phyloP scores from a whole-genome alignment of 2,329 filamentous ascomycete genomes.

The Neonectria punicea region DNA sequence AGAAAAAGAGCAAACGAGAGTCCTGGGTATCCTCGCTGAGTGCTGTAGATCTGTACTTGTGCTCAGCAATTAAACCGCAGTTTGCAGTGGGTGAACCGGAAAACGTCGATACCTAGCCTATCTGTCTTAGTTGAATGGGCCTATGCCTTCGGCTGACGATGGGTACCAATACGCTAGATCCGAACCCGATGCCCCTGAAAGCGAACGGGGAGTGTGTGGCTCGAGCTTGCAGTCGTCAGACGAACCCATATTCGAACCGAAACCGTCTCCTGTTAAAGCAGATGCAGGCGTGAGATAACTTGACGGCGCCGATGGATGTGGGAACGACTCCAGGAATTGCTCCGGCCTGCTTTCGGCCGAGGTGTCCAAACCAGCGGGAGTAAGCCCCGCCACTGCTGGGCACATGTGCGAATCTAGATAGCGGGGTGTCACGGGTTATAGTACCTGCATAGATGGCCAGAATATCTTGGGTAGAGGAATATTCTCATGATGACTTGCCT shows the following conservation, averaged over 20 bases:
- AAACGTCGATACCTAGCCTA: not conserved
- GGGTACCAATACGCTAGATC: not conserved
- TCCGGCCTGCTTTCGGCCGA: not conserved
- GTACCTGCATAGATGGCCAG: not conserved
- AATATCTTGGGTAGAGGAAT: not conserved
- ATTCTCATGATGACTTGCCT: conserved; percentile 23
- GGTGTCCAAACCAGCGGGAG: not conserved
- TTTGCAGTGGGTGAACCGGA: not conserved
- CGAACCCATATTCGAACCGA: not conserved
- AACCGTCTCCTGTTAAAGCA: not conserved
- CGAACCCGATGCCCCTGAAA: not conserved
- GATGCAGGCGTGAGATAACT: not conserved
- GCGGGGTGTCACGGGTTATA: not conserved
- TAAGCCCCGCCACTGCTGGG: not conserved
- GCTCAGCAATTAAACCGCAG: not conserved
- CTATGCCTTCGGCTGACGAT: not conserved
- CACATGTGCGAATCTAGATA: conserved; percentile 2
- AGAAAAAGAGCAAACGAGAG: not conserved
- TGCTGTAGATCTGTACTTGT: not conserved
- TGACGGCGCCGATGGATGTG: not conserved
- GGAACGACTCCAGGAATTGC: not conserved
- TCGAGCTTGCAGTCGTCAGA: not conserved
- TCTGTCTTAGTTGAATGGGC: not conserved
- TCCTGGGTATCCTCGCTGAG: not conserved
- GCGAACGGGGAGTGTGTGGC: not conserved